phyloP scores from a whole-genome alignment of 2,329 filamentous ascomycete genomes.

The Colletotrichum sp. region DNA sequence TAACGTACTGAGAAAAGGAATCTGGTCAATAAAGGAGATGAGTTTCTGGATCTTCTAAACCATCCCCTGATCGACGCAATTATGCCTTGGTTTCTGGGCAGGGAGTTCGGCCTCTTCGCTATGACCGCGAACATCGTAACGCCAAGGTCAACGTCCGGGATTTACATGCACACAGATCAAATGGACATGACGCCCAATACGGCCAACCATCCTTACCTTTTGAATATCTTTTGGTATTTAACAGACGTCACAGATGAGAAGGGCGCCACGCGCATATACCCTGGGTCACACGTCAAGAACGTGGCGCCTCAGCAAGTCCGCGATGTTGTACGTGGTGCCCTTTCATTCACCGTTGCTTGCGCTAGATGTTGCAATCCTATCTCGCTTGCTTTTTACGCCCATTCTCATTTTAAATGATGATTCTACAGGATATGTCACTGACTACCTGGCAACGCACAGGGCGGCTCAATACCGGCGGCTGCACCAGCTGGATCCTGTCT shows the following conservation, averaged over 20 bases:
- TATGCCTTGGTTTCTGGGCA: background rate
- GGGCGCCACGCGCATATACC: background rate
- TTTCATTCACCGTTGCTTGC: background rate
- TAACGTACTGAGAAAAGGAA: background rate
- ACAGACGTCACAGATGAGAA: background rate
- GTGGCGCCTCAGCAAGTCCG: background rate
- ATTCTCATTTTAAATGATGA: background rate
- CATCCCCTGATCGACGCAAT: background rate
- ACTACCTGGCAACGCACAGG: background rate
- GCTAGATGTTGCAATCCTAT: background rate
- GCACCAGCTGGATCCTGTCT: background rate
- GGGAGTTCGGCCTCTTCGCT: background rate
- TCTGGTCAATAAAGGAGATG: background rate
- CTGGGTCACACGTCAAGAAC: background rate
- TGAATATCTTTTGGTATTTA: background rate
- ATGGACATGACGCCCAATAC: background rate
- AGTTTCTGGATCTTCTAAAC: background rate
- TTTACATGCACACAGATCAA: conserved; percentile 1
- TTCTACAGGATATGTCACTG: background rate
- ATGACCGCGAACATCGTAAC: background rate
- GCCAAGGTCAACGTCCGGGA: background rate
- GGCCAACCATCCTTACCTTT: background rate
- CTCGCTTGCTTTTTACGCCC: background rate
- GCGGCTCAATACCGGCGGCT: background rate
- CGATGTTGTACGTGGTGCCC: background rate